Percentiles rank a stretch among this genome's conserved stretches.
Evolutionary conservation across 2,329 filamentous ascomycete genomes (phyloP).

Genomic region (Zalaria obscura): DNA sequence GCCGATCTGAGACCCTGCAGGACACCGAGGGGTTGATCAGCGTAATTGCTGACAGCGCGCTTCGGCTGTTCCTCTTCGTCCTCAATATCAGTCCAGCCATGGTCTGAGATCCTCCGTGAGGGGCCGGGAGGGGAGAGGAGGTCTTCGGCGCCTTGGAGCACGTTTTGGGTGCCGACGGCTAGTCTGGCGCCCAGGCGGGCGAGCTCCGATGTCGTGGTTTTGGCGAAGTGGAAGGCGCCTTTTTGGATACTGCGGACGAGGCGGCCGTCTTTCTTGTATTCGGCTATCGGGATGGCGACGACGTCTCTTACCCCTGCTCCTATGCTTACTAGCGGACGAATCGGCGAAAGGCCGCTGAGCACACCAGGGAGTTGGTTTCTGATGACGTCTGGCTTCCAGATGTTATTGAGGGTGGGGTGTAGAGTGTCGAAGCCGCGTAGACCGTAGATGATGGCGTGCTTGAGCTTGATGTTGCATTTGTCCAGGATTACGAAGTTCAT

Average conservation of each 20-base stretch:
- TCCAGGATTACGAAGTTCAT: slow-evolving; percentile 98
- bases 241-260: slow-evolving; percentile 86
- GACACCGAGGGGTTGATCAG: slow-evolving; percentile 83
- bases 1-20: slow-evolving; percentile 74
- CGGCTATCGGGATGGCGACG: slow-evolving; percentile 75
- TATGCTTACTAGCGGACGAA: slow-evolving; percentile 84
- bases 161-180: slow-evolving; percentile 87
- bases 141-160: slow-evolving; percentile 76
- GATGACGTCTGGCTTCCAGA: slow-evolving; percentile 92
- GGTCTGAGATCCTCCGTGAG: slow-evolving; percentile 21
- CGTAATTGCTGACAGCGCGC: slow-evolving; percentile 79
- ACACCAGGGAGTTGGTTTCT: slow-evolving; percentile 79
- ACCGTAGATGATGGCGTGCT: slow-evolving; percentile 86
- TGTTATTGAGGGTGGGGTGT: slow-evolving; percentile 80
- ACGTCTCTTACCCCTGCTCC: slow-evolving; percentile 76
- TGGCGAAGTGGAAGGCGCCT: slow-evolving; percentile 77
- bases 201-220: slow-evolving; percentile 86
- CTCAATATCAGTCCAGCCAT: slow-evolving; percentile 38
- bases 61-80: slow-evolving; percentile 55
- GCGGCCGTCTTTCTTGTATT: slow-evolving; percentile 88
- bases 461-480: slow-evolving; percentile 69
- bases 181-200: slow-evolving; percentile 88
- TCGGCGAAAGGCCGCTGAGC: slow-evolving; percentile 73
- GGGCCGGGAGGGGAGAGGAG: slow-evolving; percentile 39
- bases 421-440: slow-evolving; percentile 81